Evolutionary conservation across 441 rosid species (phyloP).

Genomic region (Iberis amara): DNA sequence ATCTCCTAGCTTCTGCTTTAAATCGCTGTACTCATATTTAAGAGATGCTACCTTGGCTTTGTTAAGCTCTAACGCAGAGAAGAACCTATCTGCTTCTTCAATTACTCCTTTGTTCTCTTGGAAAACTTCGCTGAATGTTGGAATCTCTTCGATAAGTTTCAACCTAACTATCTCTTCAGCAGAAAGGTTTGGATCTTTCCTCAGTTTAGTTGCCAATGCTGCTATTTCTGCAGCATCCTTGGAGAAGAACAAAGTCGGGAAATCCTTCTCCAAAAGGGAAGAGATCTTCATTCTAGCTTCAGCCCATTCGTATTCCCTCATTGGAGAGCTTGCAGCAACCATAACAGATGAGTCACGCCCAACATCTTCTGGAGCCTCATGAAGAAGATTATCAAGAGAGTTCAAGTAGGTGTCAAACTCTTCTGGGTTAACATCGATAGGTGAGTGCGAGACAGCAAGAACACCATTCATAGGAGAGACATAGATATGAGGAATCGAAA

Average conservation of each 20-base stretch:
- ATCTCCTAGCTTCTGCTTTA: constrained; percentile 45
- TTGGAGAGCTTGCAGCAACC: constrained; percentile 25
- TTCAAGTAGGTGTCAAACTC: constrained; percentile 65
- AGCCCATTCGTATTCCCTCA: constrained; percentile 45
- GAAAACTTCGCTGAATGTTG: constrained; percentile 53
- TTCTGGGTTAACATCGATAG: constrained; percentile 39
- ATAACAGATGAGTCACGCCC: constrained; percentile 22
- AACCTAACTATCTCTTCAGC: constrained; percentile 66
- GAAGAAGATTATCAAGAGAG: constrained; percentile 57
- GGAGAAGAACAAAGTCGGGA: constrained; percentile 42
- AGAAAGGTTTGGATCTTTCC: constrained; percentile 43
- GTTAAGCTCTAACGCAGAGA: constrained; percentile 45
- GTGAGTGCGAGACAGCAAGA: constrained; percentile 24
- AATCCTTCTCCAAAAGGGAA: constrained; percentile 50
- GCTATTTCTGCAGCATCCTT: constrained; percentile 42
- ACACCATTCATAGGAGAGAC: constrained; percentile 35
- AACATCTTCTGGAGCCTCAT: constrained; percentile 36
- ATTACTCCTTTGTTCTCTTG: constrained; percentile 48
- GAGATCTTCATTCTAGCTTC: constrained; percentile 56
- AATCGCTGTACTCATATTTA: constrained; percentile 49
- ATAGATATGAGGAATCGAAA: constrained; percentile 27
- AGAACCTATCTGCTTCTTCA: constrained; percentile 45
- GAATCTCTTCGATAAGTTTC: constrained; percentile 62
- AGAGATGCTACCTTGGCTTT: constrained; percentile 52
- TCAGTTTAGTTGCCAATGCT: constrained; percentile 45